These are phyloP conservation scores for Crotalaria pallida DNA, from an alignment of 306 rosid genomes.

Conservation along the genomic window DNA sequence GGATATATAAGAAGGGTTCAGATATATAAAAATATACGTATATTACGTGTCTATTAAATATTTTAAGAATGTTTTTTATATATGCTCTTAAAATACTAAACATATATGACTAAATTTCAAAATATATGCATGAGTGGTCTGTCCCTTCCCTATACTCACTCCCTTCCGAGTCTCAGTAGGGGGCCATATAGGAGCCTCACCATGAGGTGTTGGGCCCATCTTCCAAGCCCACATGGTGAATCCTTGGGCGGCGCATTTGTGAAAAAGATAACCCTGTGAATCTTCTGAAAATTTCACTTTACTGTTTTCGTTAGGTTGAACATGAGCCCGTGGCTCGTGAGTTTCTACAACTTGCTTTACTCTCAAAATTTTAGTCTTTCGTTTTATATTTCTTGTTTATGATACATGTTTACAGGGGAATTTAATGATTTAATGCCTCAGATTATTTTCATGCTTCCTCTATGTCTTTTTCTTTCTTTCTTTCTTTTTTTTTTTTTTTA, in stretches of 20 bases:
- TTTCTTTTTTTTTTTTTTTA: too few relatives aligned
- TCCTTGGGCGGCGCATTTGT: neutral
- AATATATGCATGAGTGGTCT: too few relatives aligned
- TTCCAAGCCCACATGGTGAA: neutral
- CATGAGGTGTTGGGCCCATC: neutral
- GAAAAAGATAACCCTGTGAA: neutral
- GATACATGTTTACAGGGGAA: neutral
- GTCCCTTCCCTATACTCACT: too few relatives aligned
- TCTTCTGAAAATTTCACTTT: neutral
- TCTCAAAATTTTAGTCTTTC: neutral
- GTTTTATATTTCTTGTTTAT: neutral
- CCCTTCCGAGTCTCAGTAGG: neutral
- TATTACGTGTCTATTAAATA: too few relatives aligned
- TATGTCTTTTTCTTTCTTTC: too few relatives aligned
- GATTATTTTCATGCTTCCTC: neutral
- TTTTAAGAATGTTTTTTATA: too few relatives aligned
- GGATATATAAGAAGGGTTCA: too few relatives aligned
- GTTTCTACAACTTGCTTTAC: neutral
- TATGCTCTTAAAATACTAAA: too few relatives aligned
- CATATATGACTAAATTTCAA: too few relatives aligned
- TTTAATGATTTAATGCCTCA: constrained; percentile 6
- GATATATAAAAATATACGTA: too few relatives aligned
- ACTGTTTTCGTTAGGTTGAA: neutral
- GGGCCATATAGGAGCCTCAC: neutral
- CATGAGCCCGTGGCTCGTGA: neutral